Evolutionary conservation across 441 rosid species (phyloP).

Genomic region (Sinapis alba): DNA sequence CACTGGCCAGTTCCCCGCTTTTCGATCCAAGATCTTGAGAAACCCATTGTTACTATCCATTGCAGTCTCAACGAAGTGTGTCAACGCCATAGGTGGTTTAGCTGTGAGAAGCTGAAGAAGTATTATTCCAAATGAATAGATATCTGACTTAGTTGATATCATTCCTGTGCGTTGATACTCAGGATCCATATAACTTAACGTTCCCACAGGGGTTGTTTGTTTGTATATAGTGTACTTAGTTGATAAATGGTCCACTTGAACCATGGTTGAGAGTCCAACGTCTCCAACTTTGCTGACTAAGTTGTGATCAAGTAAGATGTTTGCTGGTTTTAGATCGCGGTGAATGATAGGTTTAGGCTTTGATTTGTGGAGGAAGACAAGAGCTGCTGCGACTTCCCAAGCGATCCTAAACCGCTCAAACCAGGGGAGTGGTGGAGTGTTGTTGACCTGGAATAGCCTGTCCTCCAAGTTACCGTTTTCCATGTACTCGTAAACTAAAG

Average conservation of each 20-base stretch:
- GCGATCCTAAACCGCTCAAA: conserved; percentile 77
- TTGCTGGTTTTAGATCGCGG: conserved; percentile 92
- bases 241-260: conserved; percentile 47
- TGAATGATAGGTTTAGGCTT: conserved; percentile 85
- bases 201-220: conserved; percentile 82
- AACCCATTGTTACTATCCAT: conserved; percentile 44
- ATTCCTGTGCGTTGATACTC: conserved; percentile 88
- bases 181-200: conserved; percentile 83
- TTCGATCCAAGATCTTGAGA: conserved; percentile 59
- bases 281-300: conserved; percentile 88
- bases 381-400: conserved; percentile 93
- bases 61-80: conserved; percentile 70
- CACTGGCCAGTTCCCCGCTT: conserved; percentile 81
- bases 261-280: conserved; percentile 82
- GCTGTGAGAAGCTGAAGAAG: conserved; percentile 82
- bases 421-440: conserved; percentile 81
- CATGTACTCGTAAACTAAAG: conserved; percentile 65
- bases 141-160: conserved; percentile 78
- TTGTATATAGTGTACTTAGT: conserved; percentile 43
- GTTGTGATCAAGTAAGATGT: conserved; percentile 86
- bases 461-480: conserved; percentile 43
- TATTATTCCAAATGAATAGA: conserved; percentile 85
- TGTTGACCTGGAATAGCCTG: conserved; percentile 53
- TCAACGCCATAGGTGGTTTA: conserved; percentile 75
- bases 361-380: conserved; percentile 76